A percentile compares a stretch with the other conserved stretches of the same genome.
phyloP scores from a whole-genome alignment of 345 rosid genomes.

The Eucalyptus dawsonii region DNA sequence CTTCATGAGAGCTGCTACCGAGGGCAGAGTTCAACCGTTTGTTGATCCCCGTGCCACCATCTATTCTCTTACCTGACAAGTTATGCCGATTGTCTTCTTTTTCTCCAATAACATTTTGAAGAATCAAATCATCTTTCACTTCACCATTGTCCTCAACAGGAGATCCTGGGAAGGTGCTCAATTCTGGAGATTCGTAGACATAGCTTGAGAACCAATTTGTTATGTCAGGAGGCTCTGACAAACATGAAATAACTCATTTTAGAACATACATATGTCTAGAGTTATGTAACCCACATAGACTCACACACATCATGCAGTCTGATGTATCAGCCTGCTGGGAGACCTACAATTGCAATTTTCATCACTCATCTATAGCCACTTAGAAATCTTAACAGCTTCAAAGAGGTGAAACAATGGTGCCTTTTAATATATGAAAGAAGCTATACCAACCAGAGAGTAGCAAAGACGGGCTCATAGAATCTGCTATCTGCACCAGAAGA shows the following conservation, averaged over 20 bases:
- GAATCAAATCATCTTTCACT: background rate
- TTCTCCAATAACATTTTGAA: background rate
- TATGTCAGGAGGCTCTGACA: conserved; percentile 51
- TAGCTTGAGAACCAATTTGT: conserved; percentile 58
- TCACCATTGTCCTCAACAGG: conserved; percentile 8
- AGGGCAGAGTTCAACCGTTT: background rate
- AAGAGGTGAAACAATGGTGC: background rate
- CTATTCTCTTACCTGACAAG: background rate
- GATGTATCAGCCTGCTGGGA: background rate
- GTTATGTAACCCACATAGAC: background rate
- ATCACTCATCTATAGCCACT: background rate
- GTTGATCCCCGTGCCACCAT: background rate
- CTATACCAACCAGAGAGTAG: conserved; percentile 25
- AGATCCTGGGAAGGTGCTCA: conserved; percentile 17
- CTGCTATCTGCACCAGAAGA: conserved; percentile 5
- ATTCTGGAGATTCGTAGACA: conserved; percentile 39
- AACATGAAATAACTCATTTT: background rate
- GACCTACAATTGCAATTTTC: background rate
- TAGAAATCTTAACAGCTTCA: background rate
- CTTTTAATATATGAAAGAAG: background rate
- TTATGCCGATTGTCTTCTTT: background rate
- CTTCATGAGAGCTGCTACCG: background rate
- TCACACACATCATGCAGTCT: background rate
- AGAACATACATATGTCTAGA: background rate
- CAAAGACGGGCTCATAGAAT: conserved; percentile 5